A percentile compares a stretch with the other conserved stretches of the same genome.
phyloP scores from a whole-genome alignment of 495 filamentous ascomycete genomes.

The Tuber microsphaerosporum region DNA sequence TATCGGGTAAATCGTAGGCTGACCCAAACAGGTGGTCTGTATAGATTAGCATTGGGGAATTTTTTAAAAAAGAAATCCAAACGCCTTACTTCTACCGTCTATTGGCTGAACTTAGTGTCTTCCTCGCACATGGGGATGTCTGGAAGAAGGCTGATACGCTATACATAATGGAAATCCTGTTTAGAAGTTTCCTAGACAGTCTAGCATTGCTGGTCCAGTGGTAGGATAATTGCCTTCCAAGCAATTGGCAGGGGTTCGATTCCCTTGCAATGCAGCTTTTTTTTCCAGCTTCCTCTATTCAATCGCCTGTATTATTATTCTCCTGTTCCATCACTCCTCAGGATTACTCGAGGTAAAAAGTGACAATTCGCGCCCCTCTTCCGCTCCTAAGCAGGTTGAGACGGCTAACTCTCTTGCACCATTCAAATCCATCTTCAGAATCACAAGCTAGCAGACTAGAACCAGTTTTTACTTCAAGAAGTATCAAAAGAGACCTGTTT shows the following conservation, averaged over 20 bases:
- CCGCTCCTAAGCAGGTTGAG: neutral
- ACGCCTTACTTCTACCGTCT: neutral
- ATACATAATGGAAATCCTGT: no score
- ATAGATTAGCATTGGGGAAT: neutral
- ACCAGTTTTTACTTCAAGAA: neutral
- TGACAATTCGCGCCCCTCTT: neutral
- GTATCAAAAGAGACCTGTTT: neutral
- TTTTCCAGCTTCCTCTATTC: neutral
- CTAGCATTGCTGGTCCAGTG: conserved; percentile 9
- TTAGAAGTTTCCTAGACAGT: no score
- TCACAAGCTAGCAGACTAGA: neutral
- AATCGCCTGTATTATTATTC: neutral
- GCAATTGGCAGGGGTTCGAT: conserved; percentile 20
- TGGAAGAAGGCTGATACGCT: neutral
- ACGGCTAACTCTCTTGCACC: neutral
- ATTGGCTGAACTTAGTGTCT: neutral
- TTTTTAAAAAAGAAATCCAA: neutral
- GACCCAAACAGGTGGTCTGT: neutral
- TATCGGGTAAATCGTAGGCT: neutral
- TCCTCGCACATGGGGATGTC: neutral
- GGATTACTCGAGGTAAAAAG: neutral
- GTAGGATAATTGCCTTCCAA: no score
- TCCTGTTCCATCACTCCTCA: neutral
- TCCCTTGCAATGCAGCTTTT: conserved; percentile 15
- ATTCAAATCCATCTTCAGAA: neutral